Evolutionary conservation across 768 basidiomycete genomes (phyloP).

Genomic region (Boletus rubescentipes): DNA sequence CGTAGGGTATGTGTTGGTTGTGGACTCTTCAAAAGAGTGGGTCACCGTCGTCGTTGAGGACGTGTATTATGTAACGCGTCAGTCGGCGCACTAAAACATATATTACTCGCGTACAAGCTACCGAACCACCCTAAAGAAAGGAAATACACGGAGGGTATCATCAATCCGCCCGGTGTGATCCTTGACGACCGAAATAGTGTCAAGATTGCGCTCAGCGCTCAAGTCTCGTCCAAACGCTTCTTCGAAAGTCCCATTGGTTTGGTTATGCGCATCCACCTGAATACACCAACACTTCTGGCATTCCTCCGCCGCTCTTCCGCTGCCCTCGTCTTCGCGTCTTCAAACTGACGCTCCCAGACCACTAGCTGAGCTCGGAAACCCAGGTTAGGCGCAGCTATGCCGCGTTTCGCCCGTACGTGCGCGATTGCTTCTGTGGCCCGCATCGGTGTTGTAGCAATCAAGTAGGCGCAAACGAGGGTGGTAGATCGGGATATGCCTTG

Average conservation of each 20-base stretch:
- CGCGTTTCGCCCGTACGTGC: conserved; percentile 54
- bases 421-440: conserved; percentile 51
- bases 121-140: not conserved
- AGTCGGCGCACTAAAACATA: too few species aligned
- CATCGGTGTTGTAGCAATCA: conserved; percentile 54
- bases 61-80: conserved; percentile 19
- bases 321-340: conserved; percentile 21
- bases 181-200: too few species aligned
- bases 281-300: not conserved
- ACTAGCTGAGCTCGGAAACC: conserved; percentile 64
- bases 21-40: not conserved
- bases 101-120: not conserved
- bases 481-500: conserved; percentile 76
- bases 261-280: conserved; percentile 16
- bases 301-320: conserved; percentile 17
- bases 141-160: not conserved
- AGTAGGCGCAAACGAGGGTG: conserved; percentile 74
- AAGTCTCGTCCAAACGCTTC: not conserved
- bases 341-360: conserved; percentile 33
- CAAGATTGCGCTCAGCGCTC: not conserved
- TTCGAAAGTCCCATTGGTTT: not conserved
- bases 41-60: not conserved
- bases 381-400: conserved; percentile 62
- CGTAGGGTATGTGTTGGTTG: conserved; percentile 10
- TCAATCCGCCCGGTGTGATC: not conserved